Percentiles rank a stretch among this genome's conserved stretches.
Evolutionary conservation across 2,329 filamentous ascomycete genomes (phyloP).

Genomic region (Colletotrichum eleusines): DNA sequence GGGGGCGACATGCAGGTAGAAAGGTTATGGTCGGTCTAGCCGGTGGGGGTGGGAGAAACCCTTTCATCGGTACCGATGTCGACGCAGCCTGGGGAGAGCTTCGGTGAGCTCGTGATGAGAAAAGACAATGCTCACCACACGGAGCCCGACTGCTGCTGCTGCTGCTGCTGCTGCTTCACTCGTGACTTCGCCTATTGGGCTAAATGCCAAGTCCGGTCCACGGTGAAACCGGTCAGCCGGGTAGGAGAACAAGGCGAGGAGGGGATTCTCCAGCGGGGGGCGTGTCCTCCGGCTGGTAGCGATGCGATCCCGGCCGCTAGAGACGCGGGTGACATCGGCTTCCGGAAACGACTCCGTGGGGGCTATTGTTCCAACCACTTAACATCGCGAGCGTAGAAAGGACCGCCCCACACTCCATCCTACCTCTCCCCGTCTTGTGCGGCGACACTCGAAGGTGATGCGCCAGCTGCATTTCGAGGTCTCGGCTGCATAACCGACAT

Average conservation of each 20-base stretch:
- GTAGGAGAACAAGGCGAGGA: no score
- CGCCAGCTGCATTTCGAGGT: conserved; percentile 3
- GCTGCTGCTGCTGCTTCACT: not conserved
- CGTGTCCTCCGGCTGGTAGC: not conserved
- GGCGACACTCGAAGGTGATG: not conserved
- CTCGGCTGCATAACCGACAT: conserved; percentile 30
- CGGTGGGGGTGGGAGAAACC: not conserved
- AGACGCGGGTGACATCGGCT: conserved; percentile 38
- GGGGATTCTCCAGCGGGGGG: not conserved
- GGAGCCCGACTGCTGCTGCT: not conserved
- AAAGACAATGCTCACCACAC: not conserved
- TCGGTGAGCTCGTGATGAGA: not conserved
- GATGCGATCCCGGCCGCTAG: conserved; percentile 22
- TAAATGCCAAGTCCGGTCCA: no score
- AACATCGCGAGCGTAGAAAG: not conserved
- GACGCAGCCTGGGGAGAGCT: not conserved
- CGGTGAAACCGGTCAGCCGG: no score
- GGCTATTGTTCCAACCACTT: not conserved
- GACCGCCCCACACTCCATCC: not conserved
- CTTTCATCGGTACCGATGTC: not conserved
- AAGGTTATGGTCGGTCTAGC: conserved; percentile 12
- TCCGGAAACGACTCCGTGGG: conserved; percentile 19
- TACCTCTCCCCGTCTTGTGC: not conserved
- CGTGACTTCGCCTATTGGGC: not conserved
- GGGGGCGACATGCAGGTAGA: conserved; percentile 6